Conservation (phyloP, 2,329 filamentous ascomycete genomes). For the Trichophyton benhamiae region DNA sequence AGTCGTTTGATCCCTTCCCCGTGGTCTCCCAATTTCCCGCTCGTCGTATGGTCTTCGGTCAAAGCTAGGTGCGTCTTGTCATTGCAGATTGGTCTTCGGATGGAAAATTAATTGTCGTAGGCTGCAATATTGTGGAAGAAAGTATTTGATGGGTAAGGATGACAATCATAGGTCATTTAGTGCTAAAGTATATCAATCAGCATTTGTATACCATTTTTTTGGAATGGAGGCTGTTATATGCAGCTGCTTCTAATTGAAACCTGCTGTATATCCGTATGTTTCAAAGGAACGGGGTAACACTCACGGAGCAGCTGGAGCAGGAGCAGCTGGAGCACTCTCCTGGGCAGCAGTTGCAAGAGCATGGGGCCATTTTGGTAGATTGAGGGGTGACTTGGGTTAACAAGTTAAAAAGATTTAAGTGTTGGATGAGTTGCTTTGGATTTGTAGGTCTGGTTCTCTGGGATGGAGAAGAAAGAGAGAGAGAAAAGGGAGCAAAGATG, state of each 20-base stretch:
- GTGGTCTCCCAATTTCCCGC: neutral
- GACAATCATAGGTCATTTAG: neutral
- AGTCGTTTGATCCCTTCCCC: neutral
- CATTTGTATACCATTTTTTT: neutral
- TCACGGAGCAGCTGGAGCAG: constrained; percentile 28
- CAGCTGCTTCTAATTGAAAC: too few relatives aligned
- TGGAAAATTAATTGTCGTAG: neutral
- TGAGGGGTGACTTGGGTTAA: constrained; percentile 12
- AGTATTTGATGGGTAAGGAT: neutral
- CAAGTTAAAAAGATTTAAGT: constrained; percentile 1
- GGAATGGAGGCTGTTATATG: too few relatives aligned
- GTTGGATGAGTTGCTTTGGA: neutral
- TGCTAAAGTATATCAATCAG: neutral
- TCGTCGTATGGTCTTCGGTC: neutral
- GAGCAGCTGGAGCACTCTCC: constrained; percentile 30
- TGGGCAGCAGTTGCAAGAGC: constrained; percentile 31
- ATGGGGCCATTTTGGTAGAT: constrained; percentile 29
- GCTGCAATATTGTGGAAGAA: neutral
- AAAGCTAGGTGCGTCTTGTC: neutral
- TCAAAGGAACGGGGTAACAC: constrained; percentile 5
- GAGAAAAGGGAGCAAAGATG: neutral
- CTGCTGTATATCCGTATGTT: neutral
- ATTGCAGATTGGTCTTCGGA: neutral
- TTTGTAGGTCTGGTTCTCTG: constrained; percentile 2
- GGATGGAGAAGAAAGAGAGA: constrained; percentile 1